phyloP scores from a whole-genome alignment of 331 rosid species.

The Quercus lobata region DNA sequence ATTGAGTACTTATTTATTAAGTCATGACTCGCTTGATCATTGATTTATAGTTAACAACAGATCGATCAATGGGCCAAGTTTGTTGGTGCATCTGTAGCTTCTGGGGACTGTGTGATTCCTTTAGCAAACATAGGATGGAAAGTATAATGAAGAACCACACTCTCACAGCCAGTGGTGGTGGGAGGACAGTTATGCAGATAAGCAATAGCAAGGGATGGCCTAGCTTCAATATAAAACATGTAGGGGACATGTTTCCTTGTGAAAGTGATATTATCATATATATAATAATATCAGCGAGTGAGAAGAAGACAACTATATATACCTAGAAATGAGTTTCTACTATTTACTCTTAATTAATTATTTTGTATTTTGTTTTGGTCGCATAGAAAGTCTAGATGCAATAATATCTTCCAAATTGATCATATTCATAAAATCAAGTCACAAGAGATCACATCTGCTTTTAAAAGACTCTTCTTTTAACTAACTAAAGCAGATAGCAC shows the following conservation, averaged over 20 bases:
- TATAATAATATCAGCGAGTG: background rate
- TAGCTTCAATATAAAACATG: slow-evolving; percentile 20
- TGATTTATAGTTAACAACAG: background rate
- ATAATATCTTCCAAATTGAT: background rate
- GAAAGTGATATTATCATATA: background rate
- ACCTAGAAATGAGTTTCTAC: slow-evolving; percentile 5
- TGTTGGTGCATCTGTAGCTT: slow-evolving; percentile 7
- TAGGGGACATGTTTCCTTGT: slow-evolving; percentile 18
- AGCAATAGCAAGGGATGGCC: slow-evolving; percentile 10
- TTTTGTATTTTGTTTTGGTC: background rate
- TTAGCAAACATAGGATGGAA: background rate
- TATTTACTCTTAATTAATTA: background rate
- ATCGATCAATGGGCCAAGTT: background rate
- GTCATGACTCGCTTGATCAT: background rate
- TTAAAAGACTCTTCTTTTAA: background rate
- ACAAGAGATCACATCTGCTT: slow-evolving; percentile 10
- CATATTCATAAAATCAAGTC: background rate
- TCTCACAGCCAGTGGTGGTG: background rate
- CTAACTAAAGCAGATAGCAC: slow-evolving; percentile 19
- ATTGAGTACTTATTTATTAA: background rate
- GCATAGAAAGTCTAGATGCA: background rate
- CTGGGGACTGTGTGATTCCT: slow-evolving; percentile 11
- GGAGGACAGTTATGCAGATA: background rate
- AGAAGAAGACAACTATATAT: background rate
- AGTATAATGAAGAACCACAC: background rate